Evolutionary conservation across 306 rosid genomes (phyloP).

Genomic region (Sesbania bispinosa): DNA sequence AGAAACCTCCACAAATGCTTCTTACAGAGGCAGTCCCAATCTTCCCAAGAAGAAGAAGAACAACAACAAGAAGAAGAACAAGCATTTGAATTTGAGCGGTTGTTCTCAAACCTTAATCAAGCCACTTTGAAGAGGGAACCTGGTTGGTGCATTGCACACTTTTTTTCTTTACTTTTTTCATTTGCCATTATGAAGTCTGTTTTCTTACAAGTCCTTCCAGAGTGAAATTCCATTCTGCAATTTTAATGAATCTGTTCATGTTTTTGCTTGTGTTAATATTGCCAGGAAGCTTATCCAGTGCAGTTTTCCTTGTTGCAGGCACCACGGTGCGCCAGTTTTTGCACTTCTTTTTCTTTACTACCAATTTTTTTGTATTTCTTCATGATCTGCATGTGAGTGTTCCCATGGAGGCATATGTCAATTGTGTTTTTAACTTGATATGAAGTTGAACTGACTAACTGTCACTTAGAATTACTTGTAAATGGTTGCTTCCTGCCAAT

Average conservation of each 20-base stretch:
- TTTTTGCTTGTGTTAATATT: background rate
- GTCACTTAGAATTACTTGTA: too few species aligned
- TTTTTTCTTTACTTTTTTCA: background rate
- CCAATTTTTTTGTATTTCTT: background rate
- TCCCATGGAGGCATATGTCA: background rate
- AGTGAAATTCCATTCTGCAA: background rate
- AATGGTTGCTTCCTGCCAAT: background rate
- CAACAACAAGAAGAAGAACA: background rate
- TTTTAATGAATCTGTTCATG: background rate
- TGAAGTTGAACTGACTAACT: background rate
- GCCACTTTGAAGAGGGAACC: conserved; percentile 72
- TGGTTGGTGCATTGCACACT: conserved; percentile 34
- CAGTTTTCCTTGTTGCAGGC: conserved; percentile 66
- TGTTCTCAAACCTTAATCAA: conserved; percentile 73
- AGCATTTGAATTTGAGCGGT: conserved; percentile 43
- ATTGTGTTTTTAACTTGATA: background rate
- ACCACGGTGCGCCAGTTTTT: conserved; percentile 51
- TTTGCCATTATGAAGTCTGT: background rate
- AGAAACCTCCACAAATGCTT: conserved; percentile 35
- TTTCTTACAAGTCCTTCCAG: background rate
- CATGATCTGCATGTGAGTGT: background rate
- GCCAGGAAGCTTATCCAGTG: conserved; percentile 68
- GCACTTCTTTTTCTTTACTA: background rate
- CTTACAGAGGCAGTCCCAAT: conserved; percentile 31
- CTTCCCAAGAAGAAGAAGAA: conserved; percentile 26